Conservation (phyloP, 371 early-diverging fungal genomes). For the Zancudomyces culisetae region DNA sequence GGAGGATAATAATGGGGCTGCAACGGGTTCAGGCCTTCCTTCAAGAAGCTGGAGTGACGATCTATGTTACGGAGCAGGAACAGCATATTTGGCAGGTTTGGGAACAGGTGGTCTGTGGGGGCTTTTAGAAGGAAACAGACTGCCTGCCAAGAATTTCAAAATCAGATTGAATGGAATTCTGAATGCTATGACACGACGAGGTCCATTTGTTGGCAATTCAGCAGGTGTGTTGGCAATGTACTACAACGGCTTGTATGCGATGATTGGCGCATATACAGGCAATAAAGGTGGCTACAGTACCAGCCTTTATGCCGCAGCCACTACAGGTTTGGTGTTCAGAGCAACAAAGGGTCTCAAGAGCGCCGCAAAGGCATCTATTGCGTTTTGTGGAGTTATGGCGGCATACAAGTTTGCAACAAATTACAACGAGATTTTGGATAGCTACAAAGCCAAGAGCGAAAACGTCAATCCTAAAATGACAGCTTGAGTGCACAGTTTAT, state of each 20-base stretch:
- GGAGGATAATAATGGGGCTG: conserved; percentile 17
- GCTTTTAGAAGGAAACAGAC: conserved; percentile 50
- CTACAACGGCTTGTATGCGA: conserved; percentile 53
- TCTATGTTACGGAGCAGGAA: conserved; percentile 72
- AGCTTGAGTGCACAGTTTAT: no score
- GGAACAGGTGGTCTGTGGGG: conserved; percentile 65
- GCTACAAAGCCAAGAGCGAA: neutral
- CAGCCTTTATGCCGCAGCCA: conserved; percentile 44
- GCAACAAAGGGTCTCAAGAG: conserved; percentile 2
- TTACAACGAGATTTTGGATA: neutral
- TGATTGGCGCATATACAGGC: conserved; percentile 41
- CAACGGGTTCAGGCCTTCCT: no score
- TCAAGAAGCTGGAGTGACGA: conserved; percentile 66
- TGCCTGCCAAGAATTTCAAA: conserved; percentile 42
- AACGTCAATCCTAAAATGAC: no score
- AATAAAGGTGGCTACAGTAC: conserved; percentile 42
- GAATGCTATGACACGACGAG: conserved; percentile 66
- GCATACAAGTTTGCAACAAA: conserved; percentile 3
- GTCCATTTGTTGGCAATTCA: conserved; percentile 71
- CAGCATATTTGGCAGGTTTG: conserved; percentile 56
- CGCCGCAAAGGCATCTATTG: conserved; percentile 1
- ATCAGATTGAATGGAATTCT: conserved; percentile 64
- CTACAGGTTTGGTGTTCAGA: conserved; percentile 61
- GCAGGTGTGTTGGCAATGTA: conserved; percentile 60
- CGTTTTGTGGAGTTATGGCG: neutral